Evolutionary conservation across 768 basidiomycete genomes (phyloP), one percentile per base, ranked within the genome.

Genomic region (Ephemerocybe angulata): DNA sequence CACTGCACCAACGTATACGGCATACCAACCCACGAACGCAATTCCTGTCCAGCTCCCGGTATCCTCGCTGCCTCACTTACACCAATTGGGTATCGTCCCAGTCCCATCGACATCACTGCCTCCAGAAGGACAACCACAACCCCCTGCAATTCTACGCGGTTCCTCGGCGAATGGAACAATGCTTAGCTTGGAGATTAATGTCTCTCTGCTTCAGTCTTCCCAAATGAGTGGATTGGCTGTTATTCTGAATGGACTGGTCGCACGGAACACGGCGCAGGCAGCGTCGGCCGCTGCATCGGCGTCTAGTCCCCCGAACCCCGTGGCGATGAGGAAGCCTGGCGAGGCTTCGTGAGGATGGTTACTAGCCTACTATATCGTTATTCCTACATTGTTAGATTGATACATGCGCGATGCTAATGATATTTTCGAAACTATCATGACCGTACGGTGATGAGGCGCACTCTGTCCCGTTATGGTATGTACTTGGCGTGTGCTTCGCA

Each of bases 191-290:
- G 90, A 92, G 58, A 87, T 93, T 64, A 90, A 91, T 57, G 82
- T 90, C 27, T 83, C 84, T 15, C 68, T 85, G 19, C 73, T 93
- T 52, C 86, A 89, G 66, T 76, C 83, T 17, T 73, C 81, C n/a
- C 90, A 92, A 63, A 86, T 88, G 83, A 87, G 78, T 63, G 87
- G 88, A 13, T 62, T 90, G 59, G 87, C 87, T 19, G 72, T 85
- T 58, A 72, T 91, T 11, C 67, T 91, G 57, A 90, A 88, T 67
- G 83, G 85, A 2, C 67, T 90, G 58, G 84, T 88, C 76, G 77
- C 82, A 25, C 76, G 80, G 59, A 73, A 65, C 51, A 63, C 59
- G n/a, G n/a, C 49, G 4, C 24, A 13, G 25, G 53, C 43, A 25
- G 53, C 44, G 21, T 50, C 63, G 46, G 48, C 57, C 15, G 61